Base-by-base conservation (phyloP, 106 monocot genomes). In the Dactylorhiza incarnata region DNA sequence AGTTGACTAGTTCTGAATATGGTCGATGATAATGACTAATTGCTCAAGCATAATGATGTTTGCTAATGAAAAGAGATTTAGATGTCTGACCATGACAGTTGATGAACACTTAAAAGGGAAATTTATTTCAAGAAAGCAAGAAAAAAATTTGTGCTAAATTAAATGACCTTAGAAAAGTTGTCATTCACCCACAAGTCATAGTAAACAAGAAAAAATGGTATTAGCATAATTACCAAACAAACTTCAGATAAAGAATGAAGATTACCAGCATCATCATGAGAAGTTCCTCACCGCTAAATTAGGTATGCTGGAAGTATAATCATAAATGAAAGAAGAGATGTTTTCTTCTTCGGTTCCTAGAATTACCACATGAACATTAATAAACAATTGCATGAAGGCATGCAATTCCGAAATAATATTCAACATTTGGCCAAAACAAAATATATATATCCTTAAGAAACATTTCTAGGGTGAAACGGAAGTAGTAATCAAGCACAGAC, bases 251-350 rank as follows among this genome's bases (percentile, higher is more conserved):
- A 75, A 29, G 58, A 49, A 81, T 71, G 51, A 82, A 56, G 49
- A 80, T 76, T 78, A 82, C 80, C 84, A 83, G 78, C 51, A 82
- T 69, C 50, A 80, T 83, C 72, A 80, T 78, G 73, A 82, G 73
- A 80, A 82, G 76, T 83, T 83, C 78, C 91, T 89, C 83, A 95
- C 95, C 95, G 55, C 77, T 87, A 88, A 81, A 83, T 92, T 85
- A 66, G 95, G 92, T 76, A 95, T 53, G 79, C 79, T 86, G 68
- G 82, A 73, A 52, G 79, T 75, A 78, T 92, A 95, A 70, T 90
- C 84, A 74, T 78, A 95, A 56, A 95, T 86, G 48, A 92, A 75
- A 17, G 72, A 76, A 53, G 95, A 89, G 53, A 86, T 77, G 20
- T 84, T 65, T 54, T 80, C 77, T 69, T 76, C 81, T 11, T 15